Conservation (phyloP, 2,329 filamentous ascomycete species). For the Drechslerella stenobrocha region DNA sequence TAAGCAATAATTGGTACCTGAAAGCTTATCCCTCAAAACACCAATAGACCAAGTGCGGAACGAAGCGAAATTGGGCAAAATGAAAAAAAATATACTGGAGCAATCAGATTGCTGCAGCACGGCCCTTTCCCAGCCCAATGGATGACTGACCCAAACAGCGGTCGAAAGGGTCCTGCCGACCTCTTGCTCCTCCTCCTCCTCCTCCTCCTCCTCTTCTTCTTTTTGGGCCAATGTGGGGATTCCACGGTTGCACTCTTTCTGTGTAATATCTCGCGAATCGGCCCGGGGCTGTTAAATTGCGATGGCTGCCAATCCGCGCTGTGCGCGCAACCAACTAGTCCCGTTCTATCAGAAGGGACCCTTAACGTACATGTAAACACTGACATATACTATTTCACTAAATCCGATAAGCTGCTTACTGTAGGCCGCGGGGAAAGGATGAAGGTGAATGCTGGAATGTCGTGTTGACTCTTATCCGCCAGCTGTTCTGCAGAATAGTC, state of each 20-base stretch:
- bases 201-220: not conserved
- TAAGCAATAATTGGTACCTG: too few relatives aligned
- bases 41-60: not conserved
- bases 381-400: slow-evolving; percentile 1
- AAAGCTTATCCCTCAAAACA: too few relatives aligned
- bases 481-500: not conserved
- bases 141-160: not conserved
- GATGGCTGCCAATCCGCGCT: slow-evolving; percentile 6
- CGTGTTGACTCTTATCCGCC: not conserved
- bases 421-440: not conserved
- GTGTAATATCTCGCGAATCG: not conserved
- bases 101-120: not conserved
- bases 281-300: not conserved
- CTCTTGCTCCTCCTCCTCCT: too few relatives aligned
- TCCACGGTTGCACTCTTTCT: slow-evolving; percentile 1
- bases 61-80: not conserved
- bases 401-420: not conserved
- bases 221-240: not conserved
- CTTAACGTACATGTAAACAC: slow-evolving; percentile 1
- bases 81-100: not conserved
- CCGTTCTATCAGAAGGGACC: not conserved
- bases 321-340: not conserved
- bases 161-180: not conserved
- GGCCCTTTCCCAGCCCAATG: not conserved
- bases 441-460: not conserved